These are phyloP conservation scores for Dendrobium huoshanense DNA, from an alignment of 106 monocot species.

Conservation along the genomic window DNA sequence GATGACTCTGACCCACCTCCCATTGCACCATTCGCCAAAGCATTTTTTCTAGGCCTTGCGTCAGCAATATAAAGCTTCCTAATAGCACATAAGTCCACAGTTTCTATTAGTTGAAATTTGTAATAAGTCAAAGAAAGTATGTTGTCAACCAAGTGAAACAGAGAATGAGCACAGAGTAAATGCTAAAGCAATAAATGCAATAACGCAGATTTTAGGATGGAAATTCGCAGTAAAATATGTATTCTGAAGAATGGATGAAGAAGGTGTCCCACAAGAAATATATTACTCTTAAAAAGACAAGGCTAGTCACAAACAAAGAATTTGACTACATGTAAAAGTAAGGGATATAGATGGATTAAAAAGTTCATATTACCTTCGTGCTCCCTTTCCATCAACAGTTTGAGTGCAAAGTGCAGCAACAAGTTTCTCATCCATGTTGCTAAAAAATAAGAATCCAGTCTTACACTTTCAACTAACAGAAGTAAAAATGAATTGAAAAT, in stretches of 20 bases:
- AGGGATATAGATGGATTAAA: not conserved
- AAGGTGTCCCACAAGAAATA: not conserved
- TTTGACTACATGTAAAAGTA: not conserved
- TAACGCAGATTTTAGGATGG: not conserved
- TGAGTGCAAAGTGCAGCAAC: slow-evolving; percentile 79
- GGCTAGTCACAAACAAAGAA: not conserved
- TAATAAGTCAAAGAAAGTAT: not conserved
- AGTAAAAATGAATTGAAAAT: not conserved
- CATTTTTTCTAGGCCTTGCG: slow-evolving; percentile 96
- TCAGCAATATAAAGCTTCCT: slow-evolving; percentile 98
- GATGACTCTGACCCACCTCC: slow-evolving; percentile 99
- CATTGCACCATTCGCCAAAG: slow-evolving; percentile 93
- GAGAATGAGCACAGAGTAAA: not conserved
- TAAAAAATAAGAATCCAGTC: slow-evolving; percentile 9
- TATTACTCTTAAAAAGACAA: not conserved
- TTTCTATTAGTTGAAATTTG: not conserved
- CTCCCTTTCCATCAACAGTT: slow-evolving; percentile 23
- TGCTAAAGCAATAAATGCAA: not conserved
- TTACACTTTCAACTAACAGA: not conserved
- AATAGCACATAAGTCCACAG: slow-evolving; percentile 8
- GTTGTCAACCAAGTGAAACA: not conserved
- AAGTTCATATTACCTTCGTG: slow-evolving; percentile 33
- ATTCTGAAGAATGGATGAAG: not conserved
- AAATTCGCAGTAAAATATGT: not conserved
- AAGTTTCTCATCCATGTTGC: slow-evolving; percentile 96